Percentiles rank a stretch among this genome's conserved stretches.
Conservation (phyloP, 495 filamentous ascomycete genomes). For the Neurospora sublineolata region DNA sequence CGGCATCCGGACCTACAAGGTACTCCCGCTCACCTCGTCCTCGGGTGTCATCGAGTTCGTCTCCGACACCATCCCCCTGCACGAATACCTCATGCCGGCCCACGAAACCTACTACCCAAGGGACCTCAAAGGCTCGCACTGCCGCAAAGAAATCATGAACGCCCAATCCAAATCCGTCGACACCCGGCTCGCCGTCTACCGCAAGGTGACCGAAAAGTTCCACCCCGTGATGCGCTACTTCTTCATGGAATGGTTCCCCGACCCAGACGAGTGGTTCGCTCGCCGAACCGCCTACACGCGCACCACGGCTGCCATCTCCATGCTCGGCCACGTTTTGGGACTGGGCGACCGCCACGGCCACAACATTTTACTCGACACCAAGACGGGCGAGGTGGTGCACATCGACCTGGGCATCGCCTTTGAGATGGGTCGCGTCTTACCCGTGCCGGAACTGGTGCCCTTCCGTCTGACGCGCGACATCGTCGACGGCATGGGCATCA, state of each 20-base stretch:
- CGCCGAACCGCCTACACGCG: conserved; percentile 80
- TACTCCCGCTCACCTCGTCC: conserved; percentile 69
- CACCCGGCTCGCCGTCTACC: conserved; percentile 59
- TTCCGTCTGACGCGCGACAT: conserved; percentile 93
- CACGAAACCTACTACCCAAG: conserved; percentile 78
- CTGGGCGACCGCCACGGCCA: conserved; percentile 95
- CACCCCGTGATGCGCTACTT: conserved; percentile 94
- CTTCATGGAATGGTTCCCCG: conserved; percentile 88
- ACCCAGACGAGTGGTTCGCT: conserved; percentile 92
- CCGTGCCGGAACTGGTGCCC: conserved; percentile 87
- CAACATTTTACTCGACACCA: conserved; percentile 86
- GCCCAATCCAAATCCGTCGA: conserved; percentile 58
- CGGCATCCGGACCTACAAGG: conserved; percentile 88
- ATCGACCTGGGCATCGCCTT: conserved; percentile 96
- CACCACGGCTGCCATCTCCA: conserved; percentile 87
- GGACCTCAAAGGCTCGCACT: conserved; percentile 61
- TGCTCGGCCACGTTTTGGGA: conserved; percentile 85
- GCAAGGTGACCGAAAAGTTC: conserved; percentile 64
- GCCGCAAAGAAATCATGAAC: conserved; percentile 64
- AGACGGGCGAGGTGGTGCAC: conserved; percentile 87
- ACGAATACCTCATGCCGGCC: conserved; percentile 82
- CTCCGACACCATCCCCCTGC: conserved; percentile 75
- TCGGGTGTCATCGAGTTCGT: conserved; percentile 98
- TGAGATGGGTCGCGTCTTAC: conserved; percentile 85
- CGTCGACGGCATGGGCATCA: conserved; percentile 94